A percentile compares a stretch with the other conserved stretches of the same genome.
phyloP scores from a whole-genome alignment of 1,139 yeast species.

The Taphrina confusa region DNA sequence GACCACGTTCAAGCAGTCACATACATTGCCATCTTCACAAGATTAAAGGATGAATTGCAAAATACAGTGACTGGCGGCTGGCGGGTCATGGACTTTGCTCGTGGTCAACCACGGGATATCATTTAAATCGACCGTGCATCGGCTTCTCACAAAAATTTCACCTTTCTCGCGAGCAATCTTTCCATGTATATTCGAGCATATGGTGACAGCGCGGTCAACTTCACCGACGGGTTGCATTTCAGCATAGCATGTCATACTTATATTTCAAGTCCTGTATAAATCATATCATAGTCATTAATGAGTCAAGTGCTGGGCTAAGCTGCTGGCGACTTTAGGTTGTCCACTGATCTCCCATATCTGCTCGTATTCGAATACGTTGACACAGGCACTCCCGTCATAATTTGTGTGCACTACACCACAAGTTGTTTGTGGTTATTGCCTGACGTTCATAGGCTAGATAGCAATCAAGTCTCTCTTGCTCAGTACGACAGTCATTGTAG shows the following conservation, averaged over 20 bases:
- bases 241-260: slow-evolving; percentile 8
- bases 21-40: slow-evolving; percentile 92
- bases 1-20: slow-evolving; percentile 90
- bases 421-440: too few relatives aligned
- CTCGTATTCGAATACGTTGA: not conserved
- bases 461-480: too few relatives aligned
- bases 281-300: too few relatives aligned
- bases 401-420: not conserved
- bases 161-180: not conserved
- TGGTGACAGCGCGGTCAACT: not conserved
- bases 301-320: too few relatives aligned
- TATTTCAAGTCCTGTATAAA: not conserved
- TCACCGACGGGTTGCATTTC: not conserved
- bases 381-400: slow-evolving; percentile 9
- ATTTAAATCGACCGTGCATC: not conserved
- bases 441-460: too few relatives aligned
- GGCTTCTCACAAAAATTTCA: too few relatives aligned
- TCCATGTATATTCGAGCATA: slow-evolving; percentile 3
- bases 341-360: not conserved
- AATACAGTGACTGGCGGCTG: slow-evolving; percentile 94
- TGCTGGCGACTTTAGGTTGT: too few relatives aligned
- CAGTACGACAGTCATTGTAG: too few relatives aligned
- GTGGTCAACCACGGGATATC: slow-evolving; percentile 46
- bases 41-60: slow-evolving; percentile 88
- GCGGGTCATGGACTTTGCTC: slow-evolving; percentile 92